Percentiles rank a stretch among this genome's conserved stretches.
phyloP scores from a whole-genome alignment of 2,329 filamentous ascomycete genomes.

The Hypoxylon sp. region DNA sequence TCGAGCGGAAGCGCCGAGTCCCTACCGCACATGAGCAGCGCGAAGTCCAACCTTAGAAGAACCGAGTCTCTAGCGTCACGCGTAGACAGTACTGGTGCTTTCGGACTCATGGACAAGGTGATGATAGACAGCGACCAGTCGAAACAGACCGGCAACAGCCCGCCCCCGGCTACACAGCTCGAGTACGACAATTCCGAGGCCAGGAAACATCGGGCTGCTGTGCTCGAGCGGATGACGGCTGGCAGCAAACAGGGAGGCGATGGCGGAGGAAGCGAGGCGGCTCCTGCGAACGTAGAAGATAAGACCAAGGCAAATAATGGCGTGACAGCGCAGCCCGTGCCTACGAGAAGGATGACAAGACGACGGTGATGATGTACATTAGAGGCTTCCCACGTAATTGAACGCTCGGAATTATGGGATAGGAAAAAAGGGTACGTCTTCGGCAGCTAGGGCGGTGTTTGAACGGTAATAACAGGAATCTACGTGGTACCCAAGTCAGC shows the following conservation, averaged over 20 bases:
- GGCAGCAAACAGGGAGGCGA: constrained; percentile 7
- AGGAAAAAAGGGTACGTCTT: background rate
- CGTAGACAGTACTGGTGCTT: constrained; percentile 18
- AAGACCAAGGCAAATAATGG: background rate
- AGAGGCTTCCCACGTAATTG: background rate
- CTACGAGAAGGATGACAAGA: constrained; percentile 30
- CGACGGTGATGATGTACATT: constrained; percentile 19
- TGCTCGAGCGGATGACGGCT: constrained; percentile 39
- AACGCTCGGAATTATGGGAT: background rate
- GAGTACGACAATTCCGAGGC: constrained; percentile 62
- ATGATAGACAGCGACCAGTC: constrained; percentile 19
- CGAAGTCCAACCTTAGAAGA: constrained; percentile 11
- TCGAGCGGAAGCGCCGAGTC: constrained; percentile 57
- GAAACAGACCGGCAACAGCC: constrained; percentile 13
- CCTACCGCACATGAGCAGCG: constrained; percentile 32
- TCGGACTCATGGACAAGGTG: constrained; percentile 33
- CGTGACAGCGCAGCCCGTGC: background rate
- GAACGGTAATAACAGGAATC: background rate
- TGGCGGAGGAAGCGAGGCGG: background rate
- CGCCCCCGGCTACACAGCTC: constrained; percentile 60
- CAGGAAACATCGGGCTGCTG: constrained; percentile 44
- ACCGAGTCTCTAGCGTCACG: constrained; percentile 23
- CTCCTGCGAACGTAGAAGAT: constrained; percentile 8
- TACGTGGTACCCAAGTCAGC: background rate
- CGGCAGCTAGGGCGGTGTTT: background rate